phyloP scores from a whole-genome alignment of 192 early-diverging fungal species.

The Backusella morwellensis region DNA sequence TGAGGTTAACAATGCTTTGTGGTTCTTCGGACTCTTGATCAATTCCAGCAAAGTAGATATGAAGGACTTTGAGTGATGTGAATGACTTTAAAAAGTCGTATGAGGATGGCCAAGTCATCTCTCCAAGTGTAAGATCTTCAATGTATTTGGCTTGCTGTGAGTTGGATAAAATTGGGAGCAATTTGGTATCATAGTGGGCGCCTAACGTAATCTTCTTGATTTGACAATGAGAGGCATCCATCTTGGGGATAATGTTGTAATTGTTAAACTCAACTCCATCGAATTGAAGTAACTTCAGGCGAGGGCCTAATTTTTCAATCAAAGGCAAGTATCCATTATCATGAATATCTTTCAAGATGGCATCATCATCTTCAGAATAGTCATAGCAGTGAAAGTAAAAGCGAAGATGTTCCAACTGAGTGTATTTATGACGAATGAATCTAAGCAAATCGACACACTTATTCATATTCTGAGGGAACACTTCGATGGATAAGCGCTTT shows the following conservation, averaged over 20 bases:
- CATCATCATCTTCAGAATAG: not conserved
- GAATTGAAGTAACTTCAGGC: not conserved
- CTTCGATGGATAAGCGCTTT: not conserved
- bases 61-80: not conserved
- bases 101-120: not conserved
- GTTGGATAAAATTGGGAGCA: not conserved
- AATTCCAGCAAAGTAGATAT: not conserved
- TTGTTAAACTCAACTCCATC: not conserved
- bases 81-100: no score
- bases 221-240: not conserved
- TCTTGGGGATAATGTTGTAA: not conserved
- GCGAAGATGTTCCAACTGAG: not conserved
- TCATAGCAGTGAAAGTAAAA: not conserved
- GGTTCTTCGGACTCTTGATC: not conserved
- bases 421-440: not conserved
- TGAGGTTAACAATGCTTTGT: no score
- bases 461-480: not conserved
- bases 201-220: not conserved
- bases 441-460: not conserved
- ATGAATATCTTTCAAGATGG: not conserved
- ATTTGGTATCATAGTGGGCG: not conserved
- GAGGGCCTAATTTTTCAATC: not conserved
- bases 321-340: not conserved
- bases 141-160: not conserved
- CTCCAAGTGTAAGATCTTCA: not conserved